Base-by-base conservation (phyloP, 768 basidiomycete species). In the Phlebiopsis flavidoalba region DNA sequence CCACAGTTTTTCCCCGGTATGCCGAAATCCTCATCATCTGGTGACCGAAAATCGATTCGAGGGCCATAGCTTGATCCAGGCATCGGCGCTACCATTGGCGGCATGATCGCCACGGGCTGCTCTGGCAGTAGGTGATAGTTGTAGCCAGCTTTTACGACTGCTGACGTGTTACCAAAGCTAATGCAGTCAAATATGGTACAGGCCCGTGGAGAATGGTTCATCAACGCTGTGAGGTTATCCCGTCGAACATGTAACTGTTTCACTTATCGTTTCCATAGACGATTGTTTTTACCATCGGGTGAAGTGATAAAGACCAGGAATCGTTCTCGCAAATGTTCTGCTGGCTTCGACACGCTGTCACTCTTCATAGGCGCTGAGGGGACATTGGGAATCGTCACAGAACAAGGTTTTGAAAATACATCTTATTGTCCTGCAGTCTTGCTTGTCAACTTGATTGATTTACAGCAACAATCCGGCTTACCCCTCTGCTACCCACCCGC, bases 161-260 rank as follows among this genome's bases (percentile, higher is more conserved):
- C 19, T n/a, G n/a, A n/a, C n/a, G n/a, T n/a, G n/a, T 15, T 21
- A 45, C 22, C 15, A n/a, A 55, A 83, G 89, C 89, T 0, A 91
- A 91, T 64, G 89, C 90, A 1, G 91, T 91, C 1, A 76, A 91
- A 24, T 95, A 94, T 68, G 94, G 92, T 11, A 95, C 93, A 7
- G n/a, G 93, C 92, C 0, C 92, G 88, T 69, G 90, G 79, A 0
- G 93, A 95, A 74, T 95, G 93, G 93, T 92, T 95, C 67, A 75
- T 95, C 48, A 94, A 94, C 66, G 83, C 83, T 21, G 91, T 91
- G 68, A 52, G 82, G n/a, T n/a, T 75, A 19, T 5, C 33, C 10
- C 14, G 37, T 40, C 8, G 37, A 14, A 8, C 8, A 40, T 8
- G 37, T 14, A 40, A 7, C 37, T 7, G 37, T n/a, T n/a, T n/a